Evolutionary conservation across 139 green algal genomes (phyloP).

Genomic region (Desmodesmus armatus): DNA sequence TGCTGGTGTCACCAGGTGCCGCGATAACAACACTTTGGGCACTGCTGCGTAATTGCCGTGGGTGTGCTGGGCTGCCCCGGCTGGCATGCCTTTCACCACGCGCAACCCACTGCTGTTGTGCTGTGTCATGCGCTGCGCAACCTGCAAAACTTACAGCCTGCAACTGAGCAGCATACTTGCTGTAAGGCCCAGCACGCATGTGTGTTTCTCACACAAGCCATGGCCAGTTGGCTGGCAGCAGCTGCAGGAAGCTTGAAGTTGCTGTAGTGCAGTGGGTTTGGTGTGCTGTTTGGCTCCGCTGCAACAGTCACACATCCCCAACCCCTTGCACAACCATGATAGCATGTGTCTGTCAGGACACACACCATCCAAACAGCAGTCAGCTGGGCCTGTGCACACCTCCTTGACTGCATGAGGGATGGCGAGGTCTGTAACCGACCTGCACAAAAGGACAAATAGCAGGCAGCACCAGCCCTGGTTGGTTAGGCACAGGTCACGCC

Average conservation of each 20-base stretch:
- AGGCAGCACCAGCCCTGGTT: not conserved
- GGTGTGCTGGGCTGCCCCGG: not conserved
- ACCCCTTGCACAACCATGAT: too few species aligned
- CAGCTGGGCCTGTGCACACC: too few species aligned
- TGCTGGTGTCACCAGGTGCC: too few species aligned
- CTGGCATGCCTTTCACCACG: not conserved
- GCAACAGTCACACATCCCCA: too few species aligned
- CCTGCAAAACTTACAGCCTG: too few species aligned
- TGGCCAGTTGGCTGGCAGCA: not conserved
- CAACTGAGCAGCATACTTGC: not conserved
- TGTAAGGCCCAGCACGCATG: not conserved
- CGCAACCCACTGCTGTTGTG: not conserved
- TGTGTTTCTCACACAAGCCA: not conserved
- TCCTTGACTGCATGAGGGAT: conserved; percentile 28
- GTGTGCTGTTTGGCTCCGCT: too few species aligned
- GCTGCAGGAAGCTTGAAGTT: not conserved
- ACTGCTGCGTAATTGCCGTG: not conserved
- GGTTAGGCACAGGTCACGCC: not conserved
- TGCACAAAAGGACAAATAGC: not conserved
- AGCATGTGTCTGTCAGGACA: not conserved
- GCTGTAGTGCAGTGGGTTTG: not conserved
- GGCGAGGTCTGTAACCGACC: not conserved
- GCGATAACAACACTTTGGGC: not conserved
- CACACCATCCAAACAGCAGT: not conserved
- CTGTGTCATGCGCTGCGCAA: not conserved